Base-by-base conservation (phyloP, 2,329 filamentous ascomycete species). In the Aureobasidium sp. region DNA sequence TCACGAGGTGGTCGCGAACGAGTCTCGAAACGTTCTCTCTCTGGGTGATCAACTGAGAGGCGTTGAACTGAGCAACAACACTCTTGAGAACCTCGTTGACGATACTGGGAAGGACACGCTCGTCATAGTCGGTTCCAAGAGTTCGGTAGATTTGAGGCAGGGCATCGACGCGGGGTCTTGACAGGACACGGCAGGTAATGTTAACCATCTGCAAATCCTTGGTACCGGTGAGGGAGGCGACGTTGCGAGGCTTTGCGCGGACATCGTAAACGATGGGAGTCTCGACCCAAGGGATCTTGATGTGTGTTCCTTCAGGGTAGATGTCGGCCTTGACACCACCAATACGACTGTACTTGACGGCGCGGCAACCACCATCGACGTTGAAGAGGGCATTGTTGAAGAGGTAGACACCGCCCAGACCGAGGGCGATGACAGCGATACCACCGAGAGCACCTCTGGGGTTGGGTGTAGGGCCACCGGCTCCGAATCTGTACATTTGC, bases 191-290 rank as follows among this genome's bases (percentile, higher is more conserved):
- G 79, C 94, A 99, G 73, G 93, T 99, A 75, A 99, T 97, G 84
- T 99, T 99, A 74, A 97, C 94, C 94, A 99, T 99, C 82, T 99
- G 94, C 78, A 99, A 80, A 78, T 99, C 94, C 83, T 99, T 99
- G 73, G 94, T 99, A 70, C 94, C 94, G 64, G 94, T 99, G 68
- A 99, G 85, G 68, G 94, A 97, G 68, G 94, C 89, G 70, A 99
- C 92, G 73, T 96, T 97, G 75, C 94, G 87, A 71, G 94, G 94
- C 82, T 93, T 97, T 64, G 94, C 94, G 78, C 94, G 93, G 70
- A 99, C 94, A 76, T 99, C 93, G 82, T 97, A 99, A 70, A 92
- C 87, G 76, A 99, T 86, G 57, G 94, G 91, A 5, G 92, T 96
- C 79, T 99, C 94, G 77, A 99, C 88, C 94, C 94, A 99, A 56